Percentiles rank a stretch among this genome's conserved stretches.
Conservation (phyloP, 495 filamentous ascomycete species). For the Penicillium salamii region DNA sequence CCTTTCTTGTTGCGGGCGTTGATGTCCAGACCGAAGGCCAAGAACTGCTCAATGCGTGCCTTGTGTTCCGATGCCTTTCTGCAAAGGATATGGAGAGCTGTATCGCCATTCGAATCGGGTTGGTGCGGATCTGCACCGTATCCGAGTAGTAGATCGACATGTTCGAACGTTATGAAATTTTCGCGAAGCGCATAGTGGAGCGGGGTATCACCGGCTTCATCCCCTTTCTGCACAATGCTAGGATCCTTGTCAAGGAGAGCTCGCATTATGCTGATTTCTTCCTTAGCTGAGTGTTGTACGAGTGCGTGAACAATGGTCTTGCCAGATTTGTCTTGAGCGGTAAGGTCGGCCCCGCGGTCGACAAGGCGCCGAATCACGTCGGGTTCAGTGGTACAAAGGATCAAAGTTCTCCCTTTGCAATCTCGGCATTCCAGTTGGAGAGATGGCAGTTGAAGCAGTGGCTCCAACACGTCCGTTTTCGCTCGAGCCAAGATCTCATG, state of each 20-base stretch:
- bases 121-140: slow-evolving; percentile 12
- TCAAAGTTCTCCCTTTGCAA: slow-evolving; percentile 12
- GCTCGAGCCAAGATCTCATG: slow-evolving; percentile 15
- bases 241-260: slow-evolving; percentile 4
- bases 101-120: slow-evolving; percentile 17
- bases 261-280: not conserved
- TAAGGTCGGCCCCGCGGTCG: slow-evolving; percentile 9
- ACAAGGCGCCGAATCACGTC: slow-evolving; percentile 1
- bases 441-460: slow-evolving; percentile 14
- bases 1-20: slow-evolving; percentile 11
- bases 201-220: slow-evolving; percentile 2
- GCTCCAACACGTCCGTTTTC: not conserved
- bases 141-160: slow-evolving; percentile 11
- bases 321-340: slow-evolving; percentile 12
- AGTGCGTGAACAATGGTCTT: slow-evolving; percentile 9
- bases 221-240: not conserved
- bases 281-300: not conserved
- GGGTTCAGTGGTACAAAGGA: slow-evolving; percentile 4
- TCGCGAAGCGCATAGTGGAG: slow-evolving; percentile 5
- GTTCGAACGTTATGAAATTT: not conserved
- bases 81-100: slow-evolving; percentile 18
- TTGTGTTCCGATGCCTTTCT: not conserved
- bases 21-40: slow-evolving; percentile 10
- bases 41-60: slow-evolving; percentile 5
- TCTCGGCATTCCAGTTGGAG: slow-evolving; percentile 14